phyloP scores from a whole-genome alignment of 2,329 filamentous ascomycete genomes.

The Paraconiothyrium sp. region DNA sequence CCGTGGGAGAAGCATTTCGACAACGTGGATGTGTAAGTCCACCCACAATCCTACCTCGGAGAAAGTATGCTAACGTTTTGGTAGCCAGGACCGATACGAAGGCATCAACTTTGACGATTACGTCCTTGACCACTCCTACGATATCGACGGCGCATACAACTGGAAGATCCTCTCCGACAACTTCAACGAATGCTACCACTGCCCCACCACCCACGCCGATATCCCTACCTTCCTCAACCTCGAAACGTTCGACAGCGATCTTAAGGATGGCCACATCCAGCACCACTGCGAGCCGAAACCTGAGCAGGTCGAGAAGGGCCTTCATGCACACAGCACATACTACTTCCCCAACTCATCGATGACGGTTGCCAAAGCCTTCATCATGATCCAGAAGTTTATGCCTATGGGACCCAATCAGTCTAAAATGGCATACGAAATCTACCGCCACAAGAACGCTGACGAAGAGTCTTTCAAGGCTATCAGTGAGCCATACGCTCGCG shows the following conservation, averaged over 20 bases:
- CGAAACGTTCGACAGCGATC: slow-evolving; percentile 56
- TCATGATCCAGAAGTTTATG: slow-evolving; percentile 70
- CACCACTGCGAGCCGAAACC: slow-evolving; percentile 32
- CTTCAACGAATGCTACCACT: slow-evolving; percentile 74
- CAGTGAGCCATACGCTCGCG: slow-evolving; percentile 67
- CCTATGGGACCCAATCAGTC: slow-evolving; percentile 60
- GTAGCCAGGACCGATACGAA: slow-evolving; percentile 29
- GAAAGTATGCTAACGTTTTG: neutral
- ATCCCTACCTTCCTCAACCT: slow-evolving; percentile 66
- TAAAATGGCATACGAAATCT: slow-evolving; percentile 69
- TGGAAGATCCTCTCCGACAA: slow-evolving; percentile 59
- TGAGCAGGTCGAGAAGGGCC: slow-evolving; percentile 29
- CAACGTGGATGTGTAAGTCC: slow-evolving; percentile 27
- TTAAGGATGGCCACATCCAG: slow-evolving; percentile 37
- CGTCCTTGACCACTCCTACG: slow-evolving; percentile 35
- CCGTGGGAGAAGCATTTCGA: slow-evolving; percentile 33
- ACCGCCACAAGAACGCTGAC: slow-evolving; percentile 65
- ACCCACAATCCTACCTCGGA: neutral
- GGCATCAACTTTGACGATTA: slow-evolving; percentile 34
- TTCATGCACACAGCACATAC: slow-evolving; percentile 37
- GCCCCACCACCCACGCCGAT: slow-evolving; percentile 66
- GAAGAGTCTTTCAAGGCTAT: slow-evolving; percentile 66
- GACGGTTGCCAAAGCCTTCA: slow-evolving; percentile 54
- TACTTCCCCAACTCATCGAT: slow-evolving; percentile 39
- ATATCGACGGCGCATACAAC: slow-evolving; percentile 36